phyloP scores from a whole-genome alignment of 495 filamentous ascomycete genomes.

The Xylaria curta region DNA sequence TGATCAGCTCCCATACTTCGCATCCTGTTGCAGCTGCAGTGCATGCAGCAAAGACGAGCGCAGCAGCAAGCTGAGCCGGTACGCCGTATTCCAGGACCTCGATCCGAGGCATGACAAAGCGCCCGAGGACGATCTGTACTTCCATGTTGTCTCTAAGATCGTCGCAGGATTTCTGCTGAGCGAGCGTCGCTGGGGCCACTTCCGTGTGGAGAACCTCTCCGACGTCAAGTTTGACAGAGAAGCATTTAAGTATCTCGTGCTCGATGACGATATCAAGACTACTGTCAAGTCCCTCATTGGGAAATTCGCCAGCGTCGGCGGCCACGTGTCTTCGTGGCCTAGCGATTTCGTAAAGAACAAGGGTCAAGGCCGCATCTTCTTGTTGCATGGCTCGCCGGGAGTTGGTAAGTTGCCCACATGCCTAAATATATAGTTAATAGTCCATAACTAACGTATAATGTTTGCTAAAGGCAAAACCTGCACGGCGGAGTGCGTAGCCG shows the following conservation, averaged over 20 bases:
- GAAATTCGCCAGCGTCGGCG: conserved; percentile 35
- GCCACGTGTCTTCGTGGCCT: conserved; percentile 35
- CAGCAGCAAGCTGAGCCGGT: conserved; percentile 34
- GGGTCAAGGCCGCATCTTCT: conserved; percentile 39
- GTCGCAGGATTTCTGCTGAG: conserved; percentile 48
- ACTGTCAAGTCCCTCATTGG: conserved; percentile 36
- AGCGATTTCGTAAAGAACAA: conserved; percentile 41
- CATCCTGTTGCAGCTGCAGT: conserved; percentile 41
- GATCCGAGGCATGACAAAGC: conserved; percentile 38
- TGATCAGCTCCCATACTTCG: conserved; percentile 45
- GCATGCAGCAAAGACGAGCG: conserved; percentile 30
- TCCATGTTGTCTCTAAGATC: conserved; percentile 39
- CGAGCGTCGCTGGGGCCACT: conserved; percentile 47
- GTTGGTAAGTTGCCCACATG: conserved; percentile 23
- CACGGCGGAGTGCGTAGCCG: conserved; percentile 48
- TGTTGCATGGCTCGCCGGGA: conserved; percentile 37
- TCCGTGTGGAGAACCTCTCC: conserved; percentile 32
- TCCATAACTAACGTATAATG: neutral
- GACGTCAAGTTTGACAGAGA: conserved; percentile 37
- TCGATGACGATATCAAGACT: conserved; percentile 37
- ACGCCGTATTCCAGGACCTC: conserved; percentile 44
- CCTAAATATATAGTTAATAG: too few species aligned
- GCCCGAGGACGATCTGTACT: conserved; percentile 43
- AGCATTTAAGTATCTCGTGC: conserved; percentile 38
- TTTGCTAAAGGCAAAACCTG: conserved; percentile 32